Base-by-base conservation (phyloP, 805 yeast genomes). In the Schwanniomyces yamadae region DNA sequence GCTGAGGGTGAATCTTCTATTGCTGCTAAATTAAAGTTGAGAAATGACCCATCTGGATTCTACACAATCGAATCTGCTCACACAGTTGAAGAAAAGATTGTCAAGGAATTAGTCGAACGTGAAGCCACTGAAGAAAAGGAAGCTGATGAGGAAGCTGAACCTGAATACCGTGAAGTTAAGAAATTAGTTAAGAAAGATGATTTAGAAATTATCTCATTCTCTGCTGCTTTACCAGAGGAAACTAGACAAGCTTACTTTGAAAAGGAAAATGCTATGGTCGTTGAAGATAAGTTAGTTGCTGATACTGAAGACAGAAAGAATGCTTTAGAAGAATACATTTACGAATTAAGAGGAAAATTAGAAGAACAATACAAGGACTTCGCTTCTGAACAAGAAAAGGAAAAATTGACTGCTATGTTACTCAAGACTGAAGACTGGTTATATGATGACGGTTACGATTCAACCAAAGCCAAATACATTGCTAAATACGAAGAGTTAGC, bases 261-360 rank as follows among this genome's bases (percentile, higher is more conserved):
- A 77, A 71, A 72, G 65, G 99, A 93, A 75, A 78, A 79, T 58
- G 76, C 83, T 63, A 71, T 93, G 82, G 75, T 78, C 48, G 79
- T 88, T 61, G 89, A 83, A 59, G 99, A 93, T 70, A 93, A 90
- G 75, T 82, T 91, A 54, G 97, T 93, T 49, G 95, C 95, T 50
- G 98, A 93, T 73, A 93, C 98, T 49, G 98, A 93, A 76, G 97
- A 93, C 73, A 88, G 89, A 69, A 93, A 93, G 84, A 93, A 93
- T 66, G 93, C 96, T 48, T 77, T 93, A 45, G 99, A 93, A 77
- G 99, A 93, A 77, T 93, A 93, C 77, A 93, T 93, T 58, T 93
- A 93, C 72, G 95, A 88, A 56, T 80, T 91, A 69, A 85, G 99
- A 73, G 95, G 95, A 63, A 93, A 93, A 75, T 76, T 93, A 58